Base-by-base conservation (phyloP, 2,329 filamentous ascomycete species). In the Zalaria sp. region DNA sequence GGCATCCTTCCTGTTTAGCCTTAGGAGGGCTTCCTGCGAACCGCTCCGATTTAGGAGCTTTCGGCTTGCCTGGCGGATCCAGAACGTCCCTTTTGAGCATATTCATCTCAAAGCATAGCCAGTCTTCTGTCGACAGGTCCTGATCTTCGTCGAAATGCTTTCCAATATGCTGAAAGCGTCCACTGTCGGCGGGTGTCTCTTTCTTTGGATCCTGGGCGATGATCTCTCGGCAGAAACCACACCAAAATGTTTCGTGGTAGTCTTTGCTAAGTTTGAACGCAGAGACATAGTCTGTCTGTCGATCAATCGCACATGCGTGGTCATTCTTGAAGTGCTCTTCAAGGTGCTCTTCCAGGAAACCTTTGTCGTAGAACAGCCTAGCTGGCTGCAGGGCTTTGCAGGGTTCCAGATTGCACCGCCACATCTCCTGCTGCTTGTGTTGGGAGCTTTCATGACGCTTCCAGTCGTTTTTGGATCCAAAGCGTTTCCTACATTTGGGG, bases 381-480 rank as follows among this genome's bases (percentile, higher is more conserved):
- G 64, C 58, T 52, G 6, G 47, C 50, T 35, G 46, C 47, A 25
- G 10, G 40, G n/a, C 34, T 53, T 48, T 5, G 55, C 27, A 71
- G 59, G 27, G 72, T 66, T 32, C 29, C 7, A 7, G n/a, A n/a
- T n/a, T 32, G 55, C 87, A 94, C 27, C 73, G 75, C 78, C 83
- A 94, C 38, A 71, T 70, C 53, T 87, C 80, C 4, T 73, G 59
- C 44, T 81, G 75, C 46, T 74, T 77, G 57, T 94, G 87, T 53
- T 89, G 82, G 10, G 74, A 77, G 49, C 77, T 81, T 54, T 95
- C 89, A 53, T 95, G 88, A 1, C 88, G 77, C 57, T 93, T 93
- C 88, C 78, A 95, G 59, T 95, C 88, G 45, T 86, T 88, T 56
- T 94, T 93, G 59, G 83, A 88, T n/a, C 88, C 88, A 50, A 94